A percentile compares a stretch with the other conserved stretches of the same genome.
Conservation (phyloP, 441 rosid genomes). For the Pelargonium cotyledonis region DNA sequence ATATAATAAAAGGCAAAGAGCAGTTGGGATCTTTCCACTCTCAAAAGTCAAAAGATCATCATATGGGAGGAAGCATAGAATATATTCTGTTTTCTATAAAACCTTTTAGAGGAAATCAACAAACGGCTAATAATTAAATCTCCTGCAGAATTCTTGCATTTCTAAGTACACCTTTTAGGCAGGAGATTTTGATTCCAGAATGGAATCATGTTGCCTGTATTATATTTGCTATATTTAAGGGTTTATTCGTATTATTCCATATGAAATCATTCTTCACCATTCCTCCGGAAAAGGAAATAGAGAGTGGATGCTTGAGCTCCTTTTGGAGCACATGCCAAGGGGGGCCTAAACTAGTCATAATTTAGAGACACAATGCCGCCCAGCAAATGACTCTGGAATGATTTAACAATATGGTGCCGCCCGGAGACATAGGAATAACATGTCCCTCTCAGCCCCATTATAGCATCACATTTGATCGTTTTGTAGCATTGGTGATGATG, state of each 20-base stretch:
- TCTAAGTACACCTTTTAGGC: neutral
- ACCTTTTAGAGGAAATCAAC: neutral
- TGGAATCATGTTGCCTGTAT: neutral
- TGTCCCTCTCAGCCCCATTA: slow-evolving; percentile 3
- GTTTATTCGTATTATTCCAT: neutral
- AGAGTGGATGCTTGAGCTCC: neutral
- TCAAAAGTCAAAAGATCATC: neutral
- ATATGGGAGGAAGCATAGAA: neutral
- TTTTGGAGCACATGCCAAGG: slow-evolving; percentile 6
- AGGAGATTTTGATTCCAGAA: slow-evolving; percentile 2
- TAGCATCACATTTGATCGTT: neutral
- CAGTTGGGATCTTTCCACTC: slow-evolving; percentile 1
- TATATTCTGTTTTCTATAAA: neutral
- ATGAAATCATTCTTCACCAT: neutral
- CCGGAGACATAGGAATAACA: slow-evolving; percentile 4
- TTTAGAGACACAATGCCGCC: slow-evolving; percentile 1
- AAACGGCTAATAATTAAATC: neutral
- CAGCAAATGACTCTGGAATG: neutral
- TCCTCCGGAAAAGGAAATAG: neutral
- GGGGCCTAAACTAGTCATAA: neutral
- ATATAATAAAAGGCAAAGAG: slow-evolving; percentile 1
- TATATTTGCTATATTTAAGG: neutral
- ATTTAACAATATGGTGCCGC: slow-evolving; percentile 5
- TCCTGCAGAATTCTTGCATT: neutral
- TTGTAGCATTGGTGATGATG: neutral